These are phyloP conservation scores for Brassica nigra DNA, from an alignment of 345 rosid species.

Conservation along the genomic window DNA sequence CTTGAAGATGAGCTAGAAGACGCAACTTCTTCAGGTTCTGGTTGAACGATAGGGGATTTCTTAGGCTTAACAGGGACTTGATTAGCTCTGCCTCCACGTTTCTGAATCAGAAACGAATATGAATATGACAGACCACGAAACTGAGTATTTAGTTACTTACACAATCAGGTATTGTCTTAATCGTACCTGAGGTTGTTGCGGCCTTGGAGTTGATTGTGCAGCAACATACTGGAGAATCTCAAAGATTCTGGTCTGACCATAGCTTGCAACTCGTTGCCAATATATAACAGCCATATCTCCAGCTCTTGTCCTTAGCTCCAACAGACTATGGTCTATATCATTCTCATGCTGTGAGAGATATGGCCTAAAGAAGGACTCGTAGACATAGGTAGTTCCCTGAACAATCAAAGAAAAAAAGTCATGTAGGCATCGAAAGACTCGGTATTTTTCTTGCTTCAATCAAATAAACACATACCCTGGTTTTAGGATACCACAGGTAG, in stretches of 20 bases:
- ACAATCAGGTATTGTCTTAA: not conserved
- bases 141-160: not conserved
- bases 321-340: conserved; percentile 59
- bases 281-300: conserved; percentile 48
- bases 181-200: conserved; percentile 50
- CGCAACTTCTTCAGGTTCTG: conserved; percentile 58
- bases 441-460: not conserved
- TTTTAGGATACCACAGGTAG: conserved; percentile 77
- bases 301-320: conserved; percentile 58
- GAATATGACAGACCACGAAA: not conserved
- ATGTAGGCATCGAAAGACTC: not conserved
- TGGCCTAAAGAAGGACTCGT: conserved; percentile 56
- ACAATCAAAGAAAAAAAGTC: not conserved
- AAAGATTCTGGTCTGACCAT: conserved; percentile 56
- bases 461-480: conserved; percentile 52
- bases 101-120: conserved; percentile 32
- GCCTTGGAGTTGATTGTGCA: conserved; percentile 52
- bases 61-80: conserved; percentile 49
- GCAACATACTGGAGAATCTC: conserved; percentile 56
- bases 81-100: conserved; percentile 51
- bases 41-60: conserved; percentile 39
- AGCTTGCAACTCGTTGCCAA: conserved; percentile 66
- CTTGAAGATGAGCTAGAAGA: conserved; percentile 77
- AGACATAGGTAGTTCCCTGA: conserved; percentile 66
- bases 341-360: conserved; percentile 61